phyloP scores from a whole-genome alignment of 352 stramenopile species.

The Phytophthora colocasiae region DNA sequence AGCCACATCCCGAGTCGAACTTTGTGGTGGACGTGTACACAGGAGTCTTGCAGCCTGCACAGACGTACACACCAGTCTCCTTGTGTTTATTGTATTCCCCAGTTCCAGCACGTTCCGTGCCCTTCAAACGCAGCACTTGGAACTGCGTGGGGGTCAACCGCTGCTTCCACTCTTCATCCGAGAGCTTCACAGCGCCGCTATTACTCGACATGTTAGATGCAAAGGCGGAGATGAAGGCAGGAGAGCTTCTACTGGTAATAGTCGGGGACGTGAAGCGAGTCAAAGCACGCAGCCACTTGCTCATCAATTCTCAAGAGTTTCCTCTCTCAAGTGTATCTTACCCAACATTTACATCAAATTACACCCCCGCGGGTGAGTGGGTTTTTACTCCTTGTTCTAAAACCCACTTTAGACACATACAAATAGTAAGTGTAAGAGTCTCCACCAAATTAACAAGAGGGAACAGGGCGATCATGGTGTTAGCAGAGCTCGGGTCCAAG shows the following conservation, averaged over 20 bases:
- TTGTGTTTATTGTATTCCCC: constrained; percentile 92
- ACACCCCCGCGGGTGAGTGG: neutral
- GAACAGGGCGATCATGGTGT: constrained; percentile 70
- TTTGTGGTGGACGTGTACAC: constrained; percentile 91
- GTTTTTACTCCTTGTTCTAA: neutral
- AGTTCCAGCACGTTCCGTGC: constrained; percentile 88
- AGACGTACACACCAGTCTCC: constrained; percentile 88
- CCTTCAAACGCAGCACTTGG: constrained; percentile 90
- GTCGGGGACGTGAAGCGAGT: constrained; percentile 11
- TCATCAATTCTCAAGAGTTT: constrained; percentile 33
- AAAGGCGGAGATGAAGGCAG: constrained; percentile 1
- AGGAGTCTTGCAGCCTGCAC: constrained; percentile 86
- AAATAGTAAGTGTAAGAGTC: constrained; percentile 7
- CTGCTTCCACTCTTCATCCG: constrained; percentile 85
- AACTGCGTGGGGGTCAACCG: constrained; percentile 82
- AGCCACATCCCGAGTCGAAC: constrained; percentile 92
- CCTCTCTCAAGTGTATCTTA: neutral
- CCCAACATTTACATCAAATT: neutral
- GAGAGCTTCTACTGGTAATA: constrained; percentile 8
- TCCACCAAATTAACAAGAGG: neutral
- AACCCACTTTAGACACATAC: constrained; percentile 2
- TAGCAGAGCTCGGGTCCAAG: constrained; percentile 89
- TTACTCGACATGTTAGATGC: constrained; percentile 58
- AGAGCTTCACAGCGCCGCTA: constrained; percentile 49
- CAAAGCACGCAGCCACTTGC: constrained; percentile 36